Evolutionary conservation across 305 asterid species (phyloP).

Genomic region (Fraxinus sp.): DNA sequence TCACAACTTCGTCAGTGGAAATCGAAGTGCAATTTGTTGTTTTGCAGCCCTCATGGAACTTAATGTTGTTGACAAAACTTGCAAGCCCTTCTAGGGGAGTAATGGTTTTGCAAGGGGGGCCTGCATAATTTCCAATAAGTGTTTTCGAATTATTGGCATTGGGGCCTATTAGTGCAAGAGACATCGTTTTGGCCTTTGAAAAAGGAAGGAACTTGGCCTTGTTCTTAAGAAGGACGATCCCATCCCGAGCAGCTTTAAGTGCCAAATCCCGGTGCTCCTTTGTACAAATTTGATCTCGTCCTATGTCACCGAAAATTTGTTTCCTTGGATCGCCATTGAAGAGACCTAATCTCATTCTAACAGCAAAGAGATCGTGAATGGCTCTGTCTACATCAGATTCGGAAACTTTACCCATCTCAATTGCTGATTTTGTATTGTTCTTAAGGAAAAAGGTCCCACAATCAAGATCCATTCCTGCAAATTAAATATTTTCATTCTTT

Average conservation of each 20-base stretch:
- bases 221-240: conserved; percentile 61
- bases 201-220: conserved; percentile 44
- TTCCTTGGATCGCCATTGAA: conserved; percentile 46
- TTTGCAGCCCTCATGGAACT: conserved; percentile 43
- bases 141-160: conserved; percentile 45
- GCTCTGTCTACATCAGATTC: conserved; percentile 62
- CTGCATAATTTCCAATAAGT: conserved; percentile 59
- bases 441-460: conserved; percentile 48
- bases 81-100: conserved; percentile 59
- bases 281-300: conserved; percentile 43
- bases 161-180: conserved; percentile 63
- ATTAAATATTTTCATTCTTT: background rate
- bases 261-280: conserved; percentile 50
- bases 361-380: conserved; percentile 47
- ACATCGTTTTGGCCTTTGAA: conserved; percentile 32
- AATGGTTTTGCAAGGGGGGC: conserved; percentile 57
- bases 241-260: conserved; percentile 51
- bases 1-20: conserved; percentile 13
- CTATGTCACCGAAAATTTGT: conserved; percentile 33
- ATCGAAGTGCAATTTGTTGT: conserved; percentile 33
- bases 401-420: conserved; percentile 40
- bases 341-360: conserved; percentile 62
- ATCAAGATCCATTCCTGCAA: conserved; percentile 55
- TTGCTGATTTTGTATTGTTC: conserved; percentile 47
- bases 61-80: conserved; percentile 29